These are phyloP conservation scores for Sequoiadendron giganteum DNA, from an alignment of 75 land plant species.

Conservation along the genomic window DNA sequence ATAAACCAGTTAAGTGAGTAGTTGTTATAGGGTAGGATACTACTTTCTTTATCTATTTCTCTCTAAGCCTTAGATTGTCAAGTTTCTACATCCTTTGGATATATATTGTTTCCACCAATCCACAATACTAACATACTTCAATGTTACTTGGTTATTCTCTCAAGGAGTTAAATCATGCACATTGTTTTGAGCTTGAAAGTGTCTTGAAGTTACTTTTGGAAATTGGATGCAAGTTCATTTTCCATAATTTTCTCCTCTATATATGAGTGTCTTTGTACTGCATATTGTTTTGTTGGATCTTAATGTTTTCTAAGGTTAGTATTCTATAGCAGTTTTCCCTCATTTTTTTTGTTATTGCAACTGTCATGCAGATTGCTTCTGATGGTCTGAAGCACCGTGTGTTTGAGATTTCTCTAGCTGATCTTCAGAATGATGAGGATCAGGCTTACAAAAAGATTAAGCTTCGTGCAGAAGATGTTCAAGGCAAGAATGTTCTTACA, in stretches of 20 bases:
- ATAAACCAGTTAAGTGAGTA: too few species aligned
- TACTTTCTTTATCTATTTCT: too few species aligned
- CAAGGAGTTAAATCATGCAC: background rate
- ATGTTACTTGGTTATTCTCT: background rate
- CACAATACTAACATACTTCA: background rate
- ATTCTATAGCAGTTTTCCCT: background rate
- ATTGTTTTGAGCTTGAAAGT: background rate
- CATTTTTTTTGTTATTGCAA: background rate
- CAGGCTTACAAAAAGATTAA: conserved; percentile 59
- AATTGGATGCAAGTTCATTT: background rate
- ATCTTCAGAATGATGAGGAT: conserved; percentile 58
- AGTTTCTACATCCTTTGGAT: too few species aligned
- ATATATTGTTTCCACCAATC: background rate
- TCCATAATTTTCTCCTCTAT: background rate
- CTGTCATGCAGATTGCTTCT: conserved; percentile 49
- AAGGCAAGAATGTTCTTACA: conserved; percentile 58
- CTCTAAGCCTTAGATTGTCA: too few species aligned
- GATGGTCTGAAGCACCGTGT: conserved; percentile 70
- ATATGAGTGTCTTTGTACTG: too few species aligned
- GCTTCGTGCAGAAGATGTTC: conserved; percentile 54
- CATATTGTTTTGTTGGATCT: background rate
- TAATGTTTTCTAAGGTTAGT: background rate
- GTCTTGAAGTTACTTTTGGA: background rate
- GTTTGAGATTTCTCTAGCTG: conserved; percentile 61
- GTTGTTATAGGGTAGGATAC: too few species aligned